Conservation (phyloP, 1,284 basidiomycete genomes). For the Pseudozyma thailandica region DNA sequence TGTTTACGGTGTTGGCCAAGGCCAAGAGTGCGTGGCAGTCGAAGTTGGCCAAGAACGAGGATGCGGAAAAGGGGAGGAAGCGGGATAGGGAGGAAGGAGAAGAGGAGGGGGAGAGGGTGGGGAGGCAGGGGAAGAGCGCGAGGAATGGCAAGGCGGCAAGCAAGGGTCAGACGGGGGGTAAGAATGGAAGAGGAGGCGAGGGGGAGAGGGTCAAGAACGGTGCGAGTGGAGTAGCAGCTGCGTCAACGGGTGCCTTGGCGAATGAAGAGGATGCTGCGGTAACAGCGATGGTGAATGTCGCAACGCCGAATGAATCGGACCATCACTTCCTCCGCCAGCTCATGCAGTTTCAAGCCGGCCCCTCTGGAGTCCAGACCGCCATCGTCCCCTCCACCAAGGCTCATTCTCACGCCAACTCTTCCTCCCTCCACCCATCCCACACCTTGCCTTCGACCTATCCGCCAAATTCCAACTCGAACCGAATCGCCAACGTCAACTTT, state of each 20-base stretch:
- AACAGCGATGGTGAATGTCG: too few relatives aligned
- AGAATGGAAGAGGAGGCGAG: background rate
- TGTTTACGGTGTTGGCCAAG: slow-evolving; percentile 44
- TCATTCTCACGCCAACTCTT: background rate
- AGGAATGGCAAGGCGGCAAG: slow-evolving; percentile 1
- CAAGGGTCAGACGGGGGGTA: background rate
- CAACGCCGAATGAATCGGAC: slow-evolving; percentile 26
- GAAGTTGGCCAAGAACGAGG: slow-evolving; percentile 14
- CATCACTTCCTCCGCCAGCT: slow-evolving; percentile 34
- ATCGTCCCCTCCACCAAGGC: slow-evolving; percentile 18
- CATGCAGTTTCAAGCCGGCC: slow-evolving; percentile 52
- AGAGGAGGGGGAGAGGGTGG: slow-evolving; percentile 10
- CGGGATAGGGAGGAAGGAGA: slow-evolving; percentile 9
- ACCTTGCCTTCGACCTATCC: background rate
- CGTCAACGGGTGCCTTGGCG: background rate
- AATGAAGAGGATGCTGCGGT: too few relatives aligned
- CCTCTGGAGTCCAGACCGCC: slow-evolving; percentile 42
- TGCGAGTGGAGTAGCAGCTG: background rate
- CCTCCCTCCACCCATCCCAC: background rate
- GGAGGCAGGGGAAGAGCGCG: slow-evolving; percentile 13
- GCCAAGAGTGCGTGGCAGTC: slow-evolving; percentile 33
- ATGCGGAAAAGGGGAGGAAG: background rate
- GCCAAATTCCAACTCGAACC: background rate
- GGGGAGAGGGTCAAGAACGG: background rate
- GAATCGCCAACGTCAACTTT: background rate